Percentiles rank a stretch among this genome's conserved stretches.
These are phyloP conservation scores for Hemileia vastatrix DNA, from an alignment of 1,284 basidiomycete species.

Conservation along the genomic window DNA sequence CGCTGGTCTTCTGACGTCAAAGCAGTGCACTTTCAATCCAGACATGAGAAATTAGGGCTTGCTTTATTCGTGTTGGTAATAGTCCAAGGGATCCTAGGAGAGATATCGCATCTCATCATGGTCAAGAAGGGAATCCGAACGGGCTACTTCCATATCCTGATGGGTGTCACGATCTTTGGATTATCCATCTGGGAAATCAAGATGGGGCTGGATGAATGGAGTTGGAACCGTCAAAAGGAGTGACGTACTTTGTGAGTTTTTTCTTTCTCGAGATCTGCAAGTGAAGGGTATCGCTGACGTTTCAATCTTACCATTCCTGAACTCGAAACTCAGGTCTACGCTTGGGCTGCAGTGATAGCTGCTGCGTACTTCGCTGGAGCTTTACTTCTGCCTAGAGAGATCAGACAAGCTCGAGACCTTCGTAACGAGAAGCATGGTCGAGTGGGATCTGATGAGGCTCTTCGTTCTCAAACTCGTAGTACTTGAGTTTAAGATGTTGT, in stretches of 20 bases:
- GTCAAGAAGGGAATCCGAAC: too few relatives aligned
- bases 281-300: too few relatives aligned
- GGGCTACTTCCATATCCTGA: too few relatives aligned
- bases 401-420: neutral
- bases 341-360: neutral
- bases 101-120: constrained; percentile 55
- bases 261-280: too few relatives aligned
- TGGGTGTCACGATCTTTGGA: too few relatives aligned
- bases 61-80: constrained; percentile 56
- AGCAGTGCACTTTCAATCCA: constrained; percentile 24
- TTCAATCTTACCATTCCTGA: too few relatives aligned
- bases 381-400: neutral
- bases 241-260: neutral
- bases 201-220: constrained; percentile 30
- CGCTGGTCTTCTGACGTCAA: neutral
- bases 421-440: neutral
- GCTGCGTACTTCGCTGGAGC: neutral
- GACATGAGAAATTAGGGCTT: constrained; percentile 52
- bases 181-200: too few relatives aligned
- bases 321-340: neutral
- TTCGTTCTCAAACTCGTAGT: neutral
- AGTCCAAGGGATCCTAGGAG: constrained; percentile 54
- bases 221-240: constrained; percentile 21
- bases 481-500: neutral
- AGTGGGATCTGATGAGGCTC: neutral